Conservation (phyloP, 768 basidiomycete species). For the Agrocybe pediades region DNA sequence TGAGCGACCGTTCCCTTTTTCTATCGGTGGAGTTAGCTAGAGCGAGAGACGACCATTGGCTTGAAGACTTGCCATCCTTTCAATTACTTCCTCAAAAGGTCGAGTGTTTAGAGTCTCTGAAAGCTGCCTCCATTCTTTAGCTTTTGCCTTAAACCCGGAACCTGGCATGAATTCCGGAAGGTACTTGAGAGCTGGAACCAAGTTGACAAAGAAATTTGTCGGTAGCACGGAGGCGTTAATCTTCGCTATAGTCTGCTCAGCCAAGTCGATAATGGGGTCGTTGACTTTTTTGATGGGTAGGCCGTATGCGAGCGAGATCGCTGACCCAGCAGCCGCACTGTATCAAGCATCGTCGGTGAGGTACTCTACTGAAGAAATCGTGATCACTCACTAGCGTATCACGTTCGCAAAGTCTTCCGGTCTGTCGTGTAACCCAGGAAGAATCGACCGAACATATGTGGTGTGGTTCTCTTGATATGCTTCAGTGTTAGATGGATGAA, state of each 20-base stretch:
- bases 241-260: constrained; percentile 20
- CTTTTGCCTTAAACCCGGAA: constrained; percentile 43
- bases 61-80: constrained; percentile 27
- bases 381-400: constrained; percentile 3
- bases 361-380: no score
- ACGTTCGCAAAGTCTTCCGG: constrained; percentile 5
- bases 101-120: constrained; percentile 34
- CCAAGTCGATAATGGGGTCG: constrained; percentile 32
- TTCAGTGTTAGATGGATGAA: constrained; percentile 12
- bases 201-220: constrained; percentile 32
- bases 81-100: constrained; percentile 36
- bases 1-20: no score
- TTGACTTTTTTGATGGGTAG: constrained; percentile 27
- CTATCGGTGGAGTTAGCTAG: no score
- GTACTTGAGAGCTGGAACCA: constrained; percentile 34
- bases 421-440: constrained; percentile 9
- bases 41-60: constrained; percentile 1
- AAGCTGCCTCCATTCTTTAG: constrained; percentile 33
- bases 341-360: no score
- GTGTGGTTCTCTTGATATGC: constrained; percentile 12
- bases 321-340: constrained; percentile 28
- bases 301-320: constrained; percentile 31
- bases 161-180: constrained; percentile 51
- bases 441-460: constrained; percentile 15
- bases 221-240: constrained; percentile 25